Base-by-base conservation (phyloP, 2,329 filamentous ascomycete genomes). In the Eutypa lata region DNA sequence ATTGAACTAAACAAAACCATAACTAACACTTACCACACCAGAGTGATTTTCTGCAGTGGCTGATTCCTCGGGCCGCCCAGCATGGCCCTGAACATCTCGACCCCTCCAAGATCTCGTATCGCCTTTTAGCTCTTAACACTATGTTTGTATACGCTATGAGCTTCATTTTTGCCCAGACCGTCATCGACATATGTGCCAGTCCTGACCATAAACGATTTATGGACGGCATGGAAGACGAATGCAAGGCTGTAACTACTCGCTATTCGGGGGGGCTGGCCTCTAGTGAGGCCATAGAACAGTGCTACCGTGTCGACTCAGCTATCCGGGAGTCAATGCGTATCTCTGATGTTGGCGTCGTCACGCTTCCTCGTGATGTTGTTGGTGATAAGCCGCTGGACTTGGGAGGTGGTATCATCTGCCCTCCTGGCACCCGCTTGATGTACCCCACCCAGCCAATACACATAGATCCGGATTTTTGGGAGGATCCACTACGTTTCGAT, bases 391-490 rank as follows among this genome's bases (percentile, higher is more conserved):
- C n/a, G 16, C 7, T 52, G 11, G 47, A 52, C 37, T 38, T 52
- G 14, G 50, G 50, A 14, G 5, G 5, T 5, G 35, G 13, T 13
- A 14, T 14, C 35, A 37, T 14, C 5, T 14, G 10, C 35, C 42
- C 42, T 28, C 10, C 31, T 14, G 47, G 51, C 10, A 35, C 19
- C 7, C 51, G 51, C n/a, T 18, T 50, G n/a, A 31, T 40, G 2
- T 54, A 49, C 11, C 55, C 55, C 8, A 33, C 43, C 16, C 50
- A 52, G n/a, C 13, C 31, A 2, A 52, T 55, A 1, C 55, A 57
- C 18, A 24, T 18, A 2, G 55, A 57, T 16, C 48, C 48, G 16
- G 37, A 46, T 2, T 22, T 22, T n/a, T 55, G 48, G 28, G 26
- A 51, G 16, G 22, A 46, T 16, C 53, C 55, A 1, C 7, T 35